A percentile compares a stretch with the other conserved stretches of the same genome.
Evolutionary conservation across 257 asterid genomes (phyloP).

Genomic region (Ajuga chamaepitys): DNA sequence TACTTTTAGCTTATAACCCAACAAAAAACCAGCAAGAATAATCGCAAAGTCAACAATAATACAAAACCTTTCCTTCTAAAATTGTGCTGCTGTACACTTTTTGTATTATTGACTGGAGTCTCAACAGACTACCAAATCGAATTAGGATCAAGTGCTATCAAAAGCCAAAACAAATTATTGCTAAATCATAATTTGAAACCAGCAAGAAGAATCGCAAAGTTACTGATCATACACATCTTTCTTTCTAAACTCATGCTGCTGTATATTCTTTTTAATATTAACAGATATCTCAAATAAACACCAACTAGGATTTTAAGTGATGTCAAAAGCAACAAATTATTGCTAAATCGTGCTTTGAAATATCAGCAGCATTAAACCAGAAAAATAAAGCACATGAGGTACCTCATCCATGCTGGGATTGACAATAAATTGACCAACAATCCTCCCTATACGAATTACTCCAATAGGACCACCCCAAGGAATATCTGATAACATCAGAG

Average conservation of each 20-base stretch:
- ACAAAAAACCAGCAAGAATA: background rate
- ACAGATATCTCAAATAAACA: background rate
- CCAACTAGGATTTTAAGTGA: background rate
- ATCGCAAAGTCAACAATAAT: no score
- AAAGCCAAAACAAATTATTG: background rate
- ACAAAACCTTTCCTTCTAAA: no score
- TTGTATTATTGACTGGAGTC: no score
- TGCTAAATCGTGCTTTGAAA: background rate
- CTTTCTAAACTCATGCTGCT: background rate
- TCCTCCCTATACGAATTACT: conserved; percentile 84
- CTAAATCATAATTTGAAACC: no score
- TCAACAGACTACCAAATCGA: background rate
- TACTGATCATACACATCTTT: background rate
- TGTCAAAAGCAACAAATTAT: background rate
- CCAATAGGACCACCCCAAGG: conserved; percentile 99
- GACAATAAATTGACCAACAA: conserved; percentile 66
- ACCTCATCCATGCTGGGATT: conserved; percentile 99
- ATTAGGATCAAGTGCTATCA: background rate
- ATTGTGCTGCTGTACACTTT: no score
- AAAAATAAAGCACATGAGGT: background rate
- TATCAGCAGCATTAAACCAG: background rate
- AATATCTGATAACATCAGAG: conserved; percentile 90
- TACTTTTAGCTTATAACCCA: background rate
- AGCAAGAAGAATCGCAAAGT: no score
- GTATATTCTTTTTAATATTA: background rate